Conservation (phyloP, 352 stramenopile species). For the Globisporangium irregulare region DNA sequence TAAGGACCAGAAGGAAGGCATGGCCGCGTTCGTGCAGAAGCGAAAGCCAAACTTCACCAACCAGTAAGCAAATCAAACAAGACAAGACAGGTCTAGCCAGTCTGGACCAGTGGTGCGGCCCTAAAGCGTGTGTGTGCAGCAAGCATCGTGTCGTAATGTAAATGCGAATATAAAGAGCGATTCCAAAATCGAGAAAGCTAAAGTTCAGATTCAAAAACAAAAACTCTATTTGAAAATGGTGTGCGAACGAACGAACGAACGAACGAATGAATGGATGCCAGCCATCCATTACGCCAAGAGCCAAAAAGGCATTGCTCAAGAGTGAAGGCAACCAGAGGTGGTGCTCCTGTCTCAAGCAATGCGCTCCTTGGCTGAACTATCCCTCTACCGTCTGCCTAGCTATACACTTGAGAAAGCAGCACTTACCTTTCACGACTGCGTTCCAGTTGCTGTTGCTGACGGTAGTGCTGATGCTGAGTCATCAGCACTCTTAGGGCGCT, state of each 20-base stretch:
- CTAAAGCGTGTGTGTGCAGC: constrained; percentile 1
- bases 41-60: constrained; percentile 93
- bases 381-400: background rate
- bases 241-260: no score
- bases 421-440: constrained; percentile 4
- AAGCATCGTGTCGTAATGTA: background rate
- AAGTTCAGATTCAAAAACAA: background rate
- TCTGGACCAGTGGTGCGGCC: background rate
- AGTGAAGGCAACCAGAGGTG: background rate
- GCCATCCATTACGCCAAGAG: background rate
- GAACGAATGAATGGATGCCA: background rate
- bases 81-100: background rate
- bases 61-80: constrained; percentile 56
- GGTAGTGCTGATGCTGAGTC: background rate
- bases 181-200: background rate
- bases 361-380: background rate
- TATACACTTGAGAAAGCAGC: background rate
- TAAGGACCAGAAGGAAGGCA: constrained; percentile 93
- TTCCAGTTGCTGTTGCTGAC: background rate
- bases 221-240: constrained; percentile 7
- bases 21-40: constrained; percentile 98
- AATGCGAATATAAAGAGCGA: constrained; percentile 1
- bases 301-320: background rate
- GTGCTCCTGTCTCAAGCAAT: background rate
- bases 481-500: constrained; percentile 11